Evolutionary conservation across 495 filamentous ascomycete genomes (phyloP), one percentile per base, ranked within the genome.

Genomic region (Penicillium samsonianum): DNA sequence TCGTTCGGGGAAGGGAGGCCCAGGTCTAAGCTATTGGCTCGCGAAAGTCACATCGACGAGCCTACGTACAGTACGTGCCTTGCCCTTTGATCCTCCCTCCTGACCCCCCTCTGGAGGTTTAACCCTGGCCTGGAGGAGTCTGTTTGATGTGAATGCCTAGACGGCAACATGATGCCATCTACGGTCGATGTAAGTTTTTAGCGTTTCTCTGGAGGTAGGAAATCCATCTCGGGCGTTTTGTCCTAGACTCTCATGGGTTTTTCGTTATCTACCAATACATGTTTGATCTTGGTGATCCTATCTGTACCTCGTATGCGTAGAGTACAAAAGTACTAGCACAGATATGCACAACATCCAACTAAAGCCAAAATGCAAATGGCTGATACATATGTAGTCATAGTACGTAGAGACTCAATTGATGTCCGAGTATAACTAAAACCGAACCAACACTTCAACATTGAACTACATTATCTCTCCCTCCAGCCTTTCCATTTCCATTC

Each of bases 171-270:
- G 26, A 57, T 59, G 52, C 25, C 38, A 62, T 62, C 43, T 53
- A 52, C 38, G 17, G 50, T 45, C 41, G 45, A 62, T 60, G 65
- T 67, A 62, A 65, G 64, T 67, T 49, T 61, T 51, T 53, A 49
- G 43, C 53, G 43, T 46, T 52, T 59, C 58, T 53, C 54, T 59
- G 28, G 50, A 65, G 57, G 53, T 63, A 65, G 63, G 59, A 53
- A 56, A 49, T 53, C 33, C 40, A 47, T 44, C 26, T 20, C 26
- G 22, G 49, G 45, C 35, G 42, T 43, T 58, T 17, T 16, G 9
- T 28, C 41, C 25, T 23, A 14, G 22, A 11, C 22, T 31, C 8
- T 41, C 46, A 26, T 44, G 7, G 17, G 28, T 4, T 43, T 12
- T 19, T 58, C 47, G 3, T 31, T 25, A 40, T 33, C 41, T 55